A percentile compares a stretch with the other conserved stretches of the same genome.
Evolutionary conservation across 805 yeast species (phyloP).

Genomic region (Ogataea thermomethanolica): DNA sequence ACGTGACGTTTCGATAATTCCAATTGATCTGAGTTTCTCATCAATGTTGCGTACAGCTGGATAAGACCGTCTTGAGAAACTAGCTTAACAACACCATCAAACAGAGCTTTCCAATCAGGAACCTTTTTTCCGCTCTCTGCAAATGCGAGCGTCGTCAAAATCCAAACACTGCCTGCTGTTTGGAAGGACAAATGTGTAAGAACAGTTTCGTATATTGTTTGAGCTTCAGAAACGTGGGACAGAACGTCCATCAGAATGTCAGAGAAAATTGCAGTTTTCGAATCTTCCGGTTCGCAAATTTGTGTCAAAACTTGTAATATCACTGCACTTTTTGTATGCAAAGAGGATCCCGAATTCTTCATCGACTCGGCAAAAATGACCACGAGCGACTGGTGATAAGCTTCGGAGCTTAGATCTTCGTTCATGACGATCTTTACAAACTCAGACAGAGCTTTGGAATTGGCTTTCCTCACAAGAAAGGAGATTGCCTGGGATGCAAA

Average conservation of each 20-base stretch:
- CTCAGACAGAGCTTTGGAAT: slow-evolving; percentile 40
- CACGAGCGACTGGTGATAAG: slow-evolving; percentile 56
- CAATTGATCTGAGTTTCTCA: slow-evolving; percentile 49
- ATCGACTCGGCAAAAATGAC: slow-evolving; percentile 69
- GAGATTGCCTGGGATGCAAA: slow-evolving; percentile 92
- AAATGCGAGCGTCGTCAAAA: slow-evolving; percentile 50
- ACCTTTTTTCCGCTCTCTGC: slow-evolving; percentile 71
- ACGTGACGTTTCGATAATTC: slow-evolving; percentile 47
- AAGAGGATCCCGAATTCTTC: slow-evolving; percentile 62
- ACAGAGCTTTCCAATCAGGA: slow-evolving; percentile 43
- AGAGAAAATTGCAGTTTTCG: slow-evolving; percentile 44
- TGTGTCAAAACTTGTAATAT: slow-evolving; percentile 42
- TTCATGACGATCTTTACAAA: slow-evolving; percentile 43
- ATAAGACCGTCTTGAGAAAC: slow-evolving; percentile 18
- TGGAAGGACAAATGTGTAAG: slow-evolving; percentile 19
- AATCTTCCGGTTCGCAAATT: slow-evolving; percentile 21
- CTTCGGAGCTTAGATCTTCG: slow-evolving; percentile 34
- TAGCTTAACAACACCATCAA: slow-evolving; percentile 17
- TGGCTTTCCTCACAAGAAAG: slow-evolving; percentile 70
- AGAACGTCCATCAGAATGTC: slow-evolving; percentile 56
- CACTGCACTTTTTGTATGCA: slow-evolving; percentile 66
- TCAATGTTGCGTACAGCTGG: slow-evolving; percentile 45
- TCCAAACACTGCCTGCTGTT: slow-evolving; percentile 34
- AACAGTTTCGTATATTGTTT: slow-evolving; percentile 39
- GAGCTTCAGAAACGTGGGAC: slow-evolving; percentile 50